Conservation (phyloP, 257 asterid species). For the Osmanthus fragrans region DNA sequence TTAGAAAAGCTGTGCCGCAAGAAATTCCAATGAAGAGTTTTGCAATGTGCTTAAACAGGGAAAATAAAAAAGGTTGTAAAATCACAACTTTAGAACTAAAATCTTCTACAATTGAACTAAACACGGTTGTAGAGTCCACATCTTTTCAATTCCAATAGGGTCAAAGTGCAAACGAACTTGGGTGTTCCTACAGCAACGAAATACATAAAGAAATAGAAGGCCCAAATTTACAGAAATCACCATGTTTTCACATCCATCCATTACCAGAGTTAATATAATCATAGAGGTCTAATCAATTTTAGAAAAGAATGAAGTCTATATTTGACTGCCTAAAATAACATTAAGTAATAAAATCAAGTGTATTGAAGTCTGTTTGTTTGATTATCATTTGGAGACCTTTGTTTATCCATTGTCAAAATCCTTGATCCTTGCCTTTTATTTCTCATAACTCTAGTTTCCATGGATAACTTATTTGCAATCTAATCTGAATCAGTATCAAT, state of each 20-base stretch:
- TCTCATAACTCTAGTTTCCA: background rate
- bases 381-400: background rate
- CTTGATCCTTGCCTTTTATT: background rate
- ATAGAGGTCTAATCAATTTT: no score
- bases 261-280: no score
- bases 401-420: background rate
- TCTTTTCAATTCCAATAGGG: background rate
- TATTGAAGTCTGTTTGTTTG: background rate
- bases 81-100: background rate
- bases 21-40: background rate
- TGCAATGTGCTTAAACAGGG: background rate
- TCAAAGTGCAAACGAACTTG: no score
- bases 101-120: background rate
- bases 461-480: background rate
- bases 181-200: no score
- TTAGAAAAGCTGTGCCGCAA: background rate
- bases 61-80: background rate
- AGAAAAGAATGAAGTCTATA: no score
- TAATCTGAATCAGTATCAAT: background rate
- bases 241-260: no score
- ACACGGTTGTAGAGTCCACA: background rate
- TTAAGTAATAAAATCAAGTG: background rate
- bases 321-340: background rate
- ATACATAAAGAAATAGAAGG: no score
- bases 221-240: no score